Conservation (phyloP, 108 stramenopile genomes). For the Stephanodiscus minutulus region DNA sequence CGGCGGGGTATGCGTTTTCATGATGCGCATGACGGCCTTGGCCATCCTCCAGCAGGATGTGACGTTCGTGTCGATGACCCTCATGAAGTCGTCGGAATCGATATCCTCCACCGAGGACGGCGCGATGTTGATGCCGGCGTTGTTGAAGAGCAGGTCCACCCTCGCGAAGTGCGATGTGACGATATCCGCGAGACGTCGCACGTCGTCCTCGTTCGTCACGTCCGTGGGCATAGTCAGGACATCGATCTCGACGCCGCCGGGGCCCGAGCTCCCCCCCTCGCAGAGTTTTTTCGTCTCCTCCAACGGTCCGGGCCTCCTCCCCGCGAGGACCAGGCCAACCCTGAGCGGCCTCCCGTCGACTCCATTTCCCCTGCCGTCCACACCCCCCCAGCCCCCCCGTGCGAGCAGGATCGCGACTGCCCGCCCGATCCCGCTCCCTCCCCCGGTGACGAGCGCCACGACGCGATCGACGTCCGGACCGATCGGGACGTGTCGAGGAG, state of each 20-base stretch:
- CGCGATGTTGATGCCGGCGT: constrained; percentile 70
- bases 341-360: constrained; percentile 20
- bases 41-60: constrained; percentile 74
- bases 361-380: constrained; percentile 30
- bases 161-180: constrained; percentile 32
- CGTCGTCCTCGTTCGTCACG: constrained; percentile 60
- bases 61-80: constrained; percentile 71
- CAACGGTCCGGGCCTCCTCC: constrained; percentile 53
- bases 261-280: constrained; percentile 8
- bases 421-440: constrained; percentile 73
- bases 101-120: constrained; percentile 58
- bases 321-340: constrained; percentile 59
- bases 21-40: constrained; percentile 65
- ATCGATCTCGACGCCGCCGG: constrained; percentile 21
- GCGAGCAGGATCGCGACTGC: constrained; percentile 63
- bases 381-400: constrained; percentile 47
- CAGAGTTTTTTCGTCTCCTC: constrained; percentile 48
- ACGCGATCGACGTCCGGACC: constrained; percentile 12
- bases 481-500: not conserved
- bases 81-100: constrained; percentile 45
- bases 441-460: constrained; percentile 76
- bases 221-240: constrained; percentile 49
- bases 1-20: constrained; percentile 50
- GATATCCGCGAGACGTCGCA: constrained; percentile 48
- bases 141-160: constrained; percentile 77